These are phyloP conservation scores for Aspergillus sojae DNA, from an alignment of 2,329 filamentous ascomycete species.

Conservation along the genomic window DNA sequence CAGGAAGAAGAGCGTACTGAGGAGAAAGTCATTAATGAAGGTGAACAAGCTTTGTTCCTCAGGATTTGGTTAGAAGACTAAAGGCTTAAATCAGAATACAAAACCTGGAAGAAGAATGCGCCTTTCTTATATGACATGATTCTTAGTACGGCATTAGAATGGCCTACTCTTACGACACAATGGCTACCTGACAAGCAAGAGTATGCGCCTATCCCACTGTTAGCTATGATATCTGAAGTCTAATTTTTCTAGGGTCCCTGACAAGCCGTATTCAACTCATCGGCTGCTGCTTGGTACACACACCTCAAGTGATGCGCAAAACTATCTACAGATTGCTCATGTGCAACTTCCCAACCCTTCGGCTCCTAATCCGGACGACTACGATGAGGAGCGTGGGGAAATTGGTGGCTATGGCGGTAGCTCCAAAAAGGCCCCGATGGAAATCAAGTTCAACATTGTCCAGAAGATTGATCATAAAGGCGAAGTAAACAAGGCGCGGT, in stretches of 20 bases:
- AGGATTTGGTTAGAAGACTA: not conserved
- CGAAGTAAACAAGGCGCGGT: slow-evolving; percentile 97
- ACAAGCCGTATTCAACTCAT: slow-evolving; percentile 84
- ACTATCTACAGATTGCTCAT: slow-evolving; percentile 93
- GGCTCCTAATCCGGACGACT: slow-evolving; percentile 73
- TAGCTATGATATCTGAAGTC: not conserved
- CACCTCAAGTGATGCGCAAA: slow-evolving; percentile 80
- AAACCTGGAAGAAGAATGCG: slow-evolving; percentile 99
- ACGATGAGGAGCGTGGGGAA: slow-evolving; percentile 89
- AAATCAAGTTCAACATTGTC: slow-evolving; percentile 84
- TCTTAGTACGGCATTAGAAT: slow-evolving; percentile 89
- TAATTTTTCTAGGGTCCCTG: slow-evolving; percentile 60
- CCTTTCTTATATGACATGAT: slow-evolving; percentile 99
- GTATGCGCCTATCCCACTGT: slow-evolving; percentile 40
- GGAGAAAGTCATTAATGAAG: slow-evolving; percentile 93
- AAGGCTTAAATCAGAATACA: slow-evolving; percentile 72
- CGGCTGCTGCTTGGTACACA: slow-evolving; percentile 92
- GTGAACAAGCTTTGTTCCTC: slow-evolving; percentile 43
- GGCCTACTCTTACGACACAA: slow-evolving; percentile 95
- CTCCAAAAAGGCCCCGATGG: slow-evolving; percentile 66
- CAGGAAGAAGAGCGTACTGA: slow-evolving; percentile 75
- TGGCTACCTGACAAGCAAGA: slow-evolving; percentile 96
- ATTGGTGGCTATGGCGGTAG: slow-evolving; percentile 86
- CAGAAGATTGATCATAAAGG: slow-evolving; percentile 96
- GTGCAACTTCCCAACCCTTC: slow-evolving; percentile 85